Evolutionary conservation across 2,329 filamentous ascomycete genomes (phyloP), one percentile per base, ranked within the genome.

Genomic region (Chaetomiaceae sp.): DNA sequence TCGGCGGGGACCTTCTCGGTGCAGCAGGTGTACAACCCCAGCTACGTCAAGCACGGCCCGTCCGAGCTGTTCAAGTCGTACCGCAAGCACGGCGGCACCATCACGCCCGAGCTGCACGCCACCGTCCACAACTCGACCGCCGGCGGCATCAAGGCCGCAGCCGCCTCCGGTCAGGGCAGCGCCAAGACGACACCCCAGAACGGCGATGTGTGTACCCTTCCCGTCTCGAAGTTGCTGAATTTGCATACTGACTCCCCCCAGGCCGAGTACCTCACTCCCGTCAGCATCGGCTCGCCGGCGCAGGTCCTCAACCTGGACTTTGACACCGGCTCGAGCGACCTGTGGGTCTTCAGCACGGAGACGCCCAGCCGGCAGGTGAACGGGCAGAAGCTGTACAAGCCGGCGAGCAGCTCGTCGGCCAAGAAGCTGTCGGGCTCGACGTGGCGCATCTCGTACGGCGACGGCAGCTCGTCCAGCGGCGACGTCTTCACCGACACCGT

Each of bases 271-370:
- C 47, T 69, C 37, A 61, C 62, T 6, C 64, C 65, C 6, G 64
- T 71, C 10, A 55, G 64, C 33, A 66, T 71, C 14, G 69, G 69
- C 12, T 68, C 57, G 8, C 60, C 61, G 17, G 32, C 56, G 3
- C 59, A 62, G 51, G 38, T 42, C 10, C 55, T 64, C 17, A 53
- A 55, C 36, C 50, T 64, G 14, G 57, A 62, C 49, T 51, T 64
- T 33, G 61, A 64, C 54, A 62, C 60, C 2, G 61, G 61, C 20
- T 62, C 60, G 8, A 58, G 57, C 10, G 61, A 64, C 49, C 60
- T 72, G 24, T 72, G 71, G 71, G 71, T 74, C 1, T 72, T 72
- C 54, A 70, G 67, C 42, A 59, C 58, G 34, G 56, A 65, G 47
- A 64, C 62, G 2, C 58, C 63, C 14, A 29, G 39, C 22, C 53